Base-by-base conservation (phyloP, 1,139 yeast species). In the Zhuliangozyma blackwelliae region DNA sequence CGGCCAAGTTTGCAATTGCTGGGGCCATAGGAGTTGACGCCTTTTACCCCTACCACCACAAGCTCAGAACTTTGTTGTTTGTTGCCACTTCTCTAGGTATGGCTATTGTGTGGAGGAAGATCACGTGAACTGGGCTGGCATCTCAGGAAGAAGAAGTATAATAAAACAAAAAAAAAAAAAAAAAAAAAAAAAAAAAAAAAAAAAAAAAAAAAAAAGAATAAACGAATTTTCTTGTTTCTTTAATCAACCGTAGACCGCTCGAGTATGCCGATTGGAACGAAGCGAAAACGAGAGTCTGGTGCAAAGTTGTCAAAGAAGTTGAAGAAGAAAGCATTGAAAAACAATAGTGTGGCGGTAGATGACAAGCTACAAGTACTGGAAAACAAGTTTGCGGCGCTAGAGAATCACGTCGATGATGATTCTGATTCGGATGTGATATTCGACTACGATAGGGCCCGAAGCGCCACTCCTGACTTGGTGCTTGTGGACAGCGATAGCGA, bases 401-500 rank as follows among this genome's bases (percentile, higher is more conserved):
- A 34, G 21, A 25, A 34, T 43, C 52, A 11, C 21, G 41, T 44
- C 31, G 58, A 49, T 12, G 49, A 51, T n/a, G 59, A 51, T 7
- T 47, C 55, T 7, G 63, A 57, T 40, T 48, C 52, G 5, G 54
- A 48, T 28, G 39, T 49, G 23, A 48, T 51, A 11, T 53, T 44
- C 37, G 54, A 57, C 40, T 55, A 55, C 38, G 49, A 51, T 32
- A 40, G 38, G 23, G 45, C 44, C 30, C 46, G 44, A 32, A 43
- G 50, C n/a, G 21, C 28, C 13, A 28, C 32, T n/a, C 29, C 29
- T 2, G 59, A 57, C 22, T 39, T 59, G 11, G 54, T 55, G 8
- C 41, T 59, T 20, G 52, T 59, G 7, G 63, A 60, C 28, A 55
- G 62, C 7, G 61, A 54, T 9, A 54, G 46, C 11, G 55, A 55